Evolutionary conservation across 768 basidiomycete genomes (phyloP), one percentile per base, ranked within the genome.

Genomic region (Dendrothele bispora): DNA sequence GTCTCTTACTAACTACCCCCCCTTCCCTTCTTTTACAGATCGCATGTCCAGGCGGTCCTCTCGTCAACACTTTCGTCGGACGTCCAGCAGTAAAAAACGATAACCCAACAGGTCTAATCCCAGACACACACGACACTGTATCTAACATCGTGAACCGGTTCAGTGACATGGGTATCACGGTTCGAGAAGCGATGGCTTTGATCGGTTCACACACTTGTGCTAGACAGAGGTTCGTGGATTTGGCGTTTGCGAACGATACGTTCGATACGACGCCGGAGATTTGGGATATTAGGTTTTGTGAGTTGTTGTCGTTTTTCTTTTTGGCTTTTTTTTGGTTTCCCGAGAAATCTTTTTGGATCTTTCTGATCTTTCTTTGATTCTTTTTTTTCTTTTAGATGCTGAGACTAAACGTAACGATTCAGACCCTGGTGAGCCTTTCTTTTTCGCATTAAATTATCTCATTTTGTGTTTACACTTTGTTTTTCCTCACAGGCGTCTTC

Each of bases 41-140:
- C 29, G 48, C 55, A 3, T 56, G 55, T 27, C 55, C 55, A 10
- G 55, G 55, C 2, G 55, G 55, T 2, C 55, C 55, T 2, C 27
- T 45, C 7, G 41, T 56, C 29, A 24, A 50, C 14, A 50, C 49
- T 3, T 56, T 29, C 26, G 28, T 56, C 24, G 55, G 55, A 6
- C 55, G 55, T 15, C 37, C 52, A 1, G 26, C 26, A 3, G 48
- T 52, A 5, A 1, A 7, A 11, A 48, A 51, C 34, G 11, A 28
- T 8, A 49, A 42, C 2, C 55, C 55, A 0, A 29, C n/a, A 6
- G 54, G 50, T 7, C 39, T 52, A 1, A 46, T 55, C 28, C 54
- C 54, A 4, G 40, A 45, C 28, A 43, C 50, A 0, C 21, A 49
- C 24, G 43, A 42, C 34, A 25, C 54, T 7, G 54, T 52, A 14